Conservation (phyloP, 352 stramenopile genomes). For the Pythium guiyangense region DNA sequence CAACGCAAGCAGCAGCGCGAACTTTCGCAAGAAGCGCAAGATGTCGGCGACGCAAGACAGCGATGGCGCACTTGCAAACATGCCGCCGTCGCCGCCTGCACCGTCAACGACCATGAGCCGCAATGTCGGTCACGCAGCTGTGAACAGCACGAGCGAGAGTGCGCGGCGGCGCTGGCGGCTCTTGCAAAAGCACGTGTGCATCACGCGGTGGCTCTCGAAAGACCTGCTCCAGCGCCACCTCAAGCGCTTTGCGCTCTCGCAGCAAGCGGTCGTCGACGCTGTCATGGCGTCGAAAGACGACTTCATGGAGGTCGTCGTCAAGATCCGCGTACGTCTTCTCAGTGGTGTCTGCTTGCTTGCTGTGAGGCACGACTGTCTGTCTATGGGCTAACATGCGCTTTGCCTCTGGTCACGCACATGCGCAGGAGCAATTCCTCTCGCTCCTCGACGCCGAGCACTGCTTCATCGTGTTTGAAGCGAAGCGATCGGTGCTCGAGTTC, state of each 20-base stretch:
- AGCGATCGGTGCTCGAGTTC: slow-evolving; percentile 51
- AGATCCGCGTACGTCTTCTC: slow-evolving; percentile 25
- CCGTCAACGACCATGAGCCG: not conserved
- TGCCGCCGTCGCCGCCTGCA: not conserved
- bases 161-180: slow-evolving; percentile 46
- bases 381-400: not conserved
- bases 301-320: slow-evolving; percentile 47
- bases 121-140: not conserved
- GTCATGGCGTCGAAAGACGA: slow-evolving; percentile 36
- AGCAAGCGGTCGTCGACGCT: slow-evolving; percentile 47
- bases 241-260: slow-evolving; percentile 44
- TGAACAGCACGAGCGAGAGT: slow-evolving; percentile 23
- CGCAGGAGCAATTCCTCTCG: slow-evolving; percentile 46
- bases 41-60: slow-evolving; percentile 2
- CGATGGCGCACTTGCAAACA: not conserved
- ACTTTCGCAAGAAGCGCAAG: slow-evolving; percentile 14
- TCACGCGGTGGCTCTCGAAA: slow-evolving; percentile 57
- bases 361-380: not conserved
- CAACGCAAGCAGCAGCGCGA: not conserved
- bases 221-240: slow-evolving; percentile 38
- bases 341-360: not conserved
- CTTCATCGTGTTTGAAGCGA: slow-evolving; percentile 53
- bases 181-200: slow-evolving; percentile 58
- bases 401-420: not conserved
- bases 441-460: slow-evolving; percentile 61